These are phyloP conservation scores for Saturnispora hagleri DNA, from an alignment of 805 yeast species.

Conservation along the genomic window DNA sequence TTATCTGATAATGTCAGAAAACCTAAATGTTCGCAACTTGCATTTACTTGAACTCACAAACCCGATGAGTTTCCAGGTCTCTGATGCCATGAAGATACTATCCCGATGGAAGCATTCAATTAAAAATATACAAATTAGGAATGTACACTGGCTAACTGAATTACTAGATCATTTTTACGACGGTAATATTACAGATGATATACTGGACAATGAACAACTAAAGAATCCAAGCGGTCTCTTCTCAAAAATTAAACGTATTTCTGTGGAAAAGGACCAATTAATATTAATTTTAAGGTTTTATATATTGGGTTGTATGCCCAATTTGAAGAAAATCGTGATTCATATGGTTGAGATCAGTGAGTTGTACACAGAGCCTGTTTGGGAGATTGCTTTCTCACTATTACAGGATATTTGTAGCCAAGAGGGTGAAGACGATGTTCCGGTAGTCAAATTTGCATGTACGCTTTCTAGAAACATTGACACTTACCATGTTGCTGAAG, in stretches of 20 bases:
- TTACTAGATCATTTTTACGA: background rate
- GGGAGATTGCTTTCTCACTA: background rate
- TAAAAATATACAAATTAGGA: background rate
- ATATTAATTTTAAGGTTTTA: background rate
- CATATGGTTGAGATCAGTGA: conserved; percentile 2
- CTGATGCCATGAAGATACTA: background rate
- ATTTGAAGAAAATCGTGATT: background rate
- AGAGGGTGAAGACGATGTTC: background rate
- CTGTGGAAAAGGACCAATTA: background rate
- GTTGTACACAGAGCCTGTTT: background rate
- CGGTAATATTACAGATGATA: background rate
- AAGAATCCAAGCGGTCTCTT: background rate
- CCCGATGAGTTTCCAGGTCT: background rate
- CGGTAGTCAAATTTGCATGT: background rate
- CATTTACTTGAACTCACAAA: background rate
- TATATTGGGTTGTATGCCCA: background rate
- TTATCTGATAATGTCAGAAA: background rate
- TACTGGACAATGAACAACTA: background rate
- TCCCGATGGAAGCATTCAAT: background rate
- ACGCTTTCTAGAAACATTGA: conserved; percentile 1
- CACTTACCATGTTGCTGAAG: background rate
- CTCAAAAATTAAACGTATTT: background rate
- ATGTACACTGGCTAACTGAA: background rate
- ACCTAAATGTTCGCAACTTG: background rate
- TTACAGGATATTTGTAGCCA: background rate